phyloP scores from a whole-genome alignment of 257 asterid genomes.

The Penstemon eatonii region DNA sequence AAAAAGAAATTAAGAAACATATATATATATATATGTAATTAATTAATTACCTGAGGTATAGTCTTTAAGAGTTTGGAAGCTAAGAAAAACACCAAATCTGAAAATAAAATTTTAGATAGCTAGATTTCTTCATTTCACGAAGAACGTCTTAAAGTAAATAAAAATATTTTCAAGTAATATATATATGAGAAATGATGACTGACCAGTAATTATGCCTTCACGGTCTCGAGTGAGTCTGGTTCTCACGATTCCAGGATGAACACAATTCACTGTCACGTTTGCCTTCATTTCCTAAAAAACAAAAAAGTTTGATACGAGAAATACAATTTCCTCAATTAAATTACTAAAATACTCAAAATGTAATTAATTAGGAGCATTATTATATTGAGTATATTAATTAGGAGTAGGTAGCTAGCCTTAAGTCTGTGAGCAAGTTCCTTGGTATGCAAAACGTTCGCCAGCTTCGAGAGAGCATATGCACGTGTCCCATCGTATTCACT shows the following conservation, averaged over 20 bases:
- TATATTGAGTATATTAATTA: too few relatives aligned
- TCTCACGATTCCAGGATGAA: constrained; percentile 95
- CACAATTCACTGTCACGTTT: constrained; percentile 85
- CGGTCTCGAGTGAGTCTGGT: constrained; percentile 94
- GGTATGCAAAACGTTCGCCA: constrained; percentile 98
- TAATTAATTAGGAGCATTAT: too few relatives aligned
- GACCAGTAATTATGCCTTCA: constrained; percentile 85
- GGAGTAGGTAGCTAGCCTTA: constrained; percentile 36
- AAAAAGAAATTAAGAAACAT: too few relatives aligned
- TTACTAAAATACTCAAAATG: too few relatives aligned
- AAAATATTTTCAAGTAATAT: too few relatives aligned
- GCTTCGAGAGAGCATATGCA: constrained; percentile 98
- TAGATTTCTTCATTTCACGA: too few relatives aligned
- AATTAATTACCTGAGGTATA: constrained; percentile 70
- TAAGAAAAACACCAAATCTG: constrained; percentile 85
- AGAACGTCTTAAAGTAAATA: too few relatives aligned
- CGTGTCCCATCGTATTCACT: constrained; percentile 95
- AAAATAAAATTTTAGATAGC: not conserved
- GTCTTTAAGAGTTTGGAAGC: constrained; percentile 87
- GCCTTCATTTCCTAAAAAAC: constrained; percentile 66
- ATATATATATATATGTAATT: too few relatives aligned
- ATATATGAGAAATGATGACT: not conserved
- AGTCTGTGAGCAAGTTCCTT: constrained; percentile 84
- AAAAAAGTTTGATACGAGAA: too few relatives aligned
- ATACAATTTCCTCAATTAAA: too few relatives aligned